These are phyloP conservation scores for Fusarium haematococcum DNA, from an alignment of 2,329 filamentous ascomycete species.

Conservation along the genomic window DNA sequence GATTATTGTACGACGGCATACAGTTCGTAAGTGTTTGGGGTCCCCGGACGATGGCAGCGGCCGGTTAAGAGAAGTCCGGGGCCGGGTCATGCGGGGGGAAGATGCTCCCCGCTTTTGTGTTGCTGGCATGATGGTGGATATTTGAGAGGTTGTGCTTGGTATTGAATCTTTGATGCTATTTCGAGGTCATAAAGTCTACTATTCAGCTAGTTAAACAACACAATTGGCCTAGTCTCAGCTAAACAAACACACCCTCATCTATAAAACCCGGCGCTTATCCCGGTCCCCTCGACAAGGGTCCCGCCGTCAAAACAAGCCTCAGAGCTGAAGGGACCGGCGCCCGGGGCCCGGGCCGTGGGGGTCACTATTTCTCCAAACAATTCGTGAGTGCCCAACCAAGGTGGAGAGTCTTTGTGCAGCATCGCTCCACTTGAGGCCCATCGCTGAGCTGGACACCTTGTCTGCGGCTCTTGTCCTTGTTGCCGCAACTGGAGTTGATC, in stretches of 20 bases:
- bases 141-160: neutral
- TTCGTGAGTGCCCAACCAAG: neutral
- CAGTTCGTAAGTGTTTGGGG: constrained; percentile 17
- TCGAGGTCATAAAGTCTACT: neutral
- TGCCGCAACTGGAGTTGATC: neutral
- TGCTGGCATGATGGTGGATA: neutral
- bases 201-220: neutral
- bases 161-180: neutral
- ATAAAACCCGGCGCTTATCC: neutral
- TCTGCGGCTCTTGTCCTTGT: constrained; percentile 2
- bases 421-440: constrained; percentile 25
- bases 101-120: constrained; percentile 8
- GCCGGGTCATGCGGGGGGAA: constrained; percentile 20
- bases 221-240: neutral
- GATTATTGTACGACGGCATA: constrained; percentile 13
- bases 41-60: constrained; percentile 24
- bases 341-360: constrained; percentile 16
- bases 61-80: constrained; percentile 24
- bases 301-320: constrained; percentile 17
- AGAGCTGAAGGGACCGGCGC: constrained; percentile 3
- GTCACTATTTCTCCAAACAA: neutral
- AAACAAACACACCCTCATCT: neutral
- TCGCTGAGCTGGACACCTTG: constrained; percentile 14
- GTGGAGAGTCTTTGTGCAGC: neutral
- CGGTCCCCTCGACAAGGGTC: constrained; percentile 23